Conservation (phyloP, 2,329 filamentous ascomycete species). For the Tolypocladium ovalisporum region DNA sequence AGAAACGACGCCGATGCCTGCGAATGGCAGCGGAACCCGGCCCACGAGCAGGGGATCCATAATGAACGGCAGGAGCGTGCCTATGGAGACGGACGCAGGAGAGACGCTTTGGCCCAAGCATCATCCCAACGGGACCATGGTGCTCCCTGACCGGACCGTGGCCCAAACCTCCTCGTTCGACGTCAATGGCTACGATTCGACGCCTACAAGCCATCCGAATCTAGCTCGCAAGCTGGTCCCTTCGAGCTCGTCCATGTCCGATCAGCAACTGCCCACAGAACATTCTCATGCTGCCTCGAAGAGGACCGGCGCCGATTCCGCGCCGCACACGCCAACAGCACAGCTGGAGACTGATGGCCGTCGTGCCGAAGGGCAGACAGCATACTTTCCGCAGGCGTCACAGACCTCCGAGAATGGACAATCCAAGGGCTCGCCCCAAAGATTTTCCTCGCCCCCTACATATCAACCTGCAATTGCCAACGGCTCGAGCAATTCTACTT, state of each 20-base stretch:
- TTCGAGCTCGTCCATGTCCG: neutral
- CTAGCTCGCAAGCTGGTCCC: neutral
- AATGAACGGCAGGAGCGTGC: slow-evolving; percentile 41
- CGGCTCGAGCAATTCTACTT: slow-evolving; percentile 30
- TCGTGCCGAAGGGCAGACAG: slow-evolving; percentile 11
- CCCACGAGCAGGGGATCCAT: slow-evolving; percentile 48
- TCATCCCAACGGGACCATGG: slow-evolving; percentile 15
- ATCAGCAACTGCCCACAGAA: neutral
- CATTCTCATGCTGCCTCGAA: neutral
- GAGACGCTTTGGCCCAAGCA: slow-evolving; percentile 13
- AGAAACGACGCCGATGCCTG: slow-evolving; percentile 28
- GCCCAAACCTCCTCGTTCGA: slow-evolving; percentile 8
- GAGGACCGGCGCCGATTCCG: neutral
- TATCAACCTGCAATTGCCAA: slow-evolving; percentile 29
- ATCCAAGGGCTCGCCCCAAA: slow-evolving; percentile 30
- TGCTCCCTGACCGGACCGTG: slow-evolving; percentile 18
- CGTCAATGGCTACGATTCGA: slow-evolving; percentile 6
- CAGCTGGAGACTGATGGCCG: slow-evolving; percentile 2
- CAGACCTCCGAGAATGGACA: slow-evolving; percentile 13
- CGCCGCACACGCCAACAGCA: neutral
- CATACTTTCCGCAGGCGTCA: neutral
- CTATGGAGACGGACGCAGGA: slow-evolving; percentile 17
- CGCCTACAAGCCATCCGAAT: neutral
- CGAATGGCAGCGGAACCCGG: slow-evolving; percentile 30
- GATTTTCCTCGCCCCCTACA: slow-evolving; percentile 55